These are phyloP conservation scores for Microbotryum intermedium DNA, from an alignment of 1,284 basidiomycete genomes.

Conservation along the genomic window DNA sequence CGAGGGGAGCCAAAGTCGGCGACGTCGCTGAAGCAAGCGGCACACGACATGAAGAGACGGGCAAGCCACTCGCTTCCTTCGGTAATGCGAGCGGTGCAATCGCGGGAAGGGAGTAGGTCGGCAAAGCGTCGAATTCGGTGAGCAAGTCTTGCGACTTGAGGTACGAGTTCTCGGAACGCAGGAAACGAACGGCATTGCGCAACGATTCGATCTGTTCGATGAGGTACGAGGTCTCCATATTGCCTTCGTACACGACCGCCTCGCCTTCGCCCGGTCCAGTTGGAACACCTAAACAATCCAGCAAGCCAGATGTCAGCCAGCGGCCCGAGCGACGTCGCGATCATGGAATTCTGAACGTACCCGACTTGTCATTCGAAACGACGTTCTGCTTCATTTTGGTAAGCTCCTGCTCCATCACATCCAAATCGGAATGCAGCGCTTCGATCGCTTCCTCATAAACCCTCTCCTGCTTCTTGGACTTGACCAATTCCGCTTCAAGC, in stretches of 20 bases:
- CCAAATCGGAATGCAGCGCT: constrained; percentile 79
- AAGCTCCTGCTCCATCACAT: constrained; percentile 77
- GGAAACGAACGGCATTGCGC: constrained; percentile 74
- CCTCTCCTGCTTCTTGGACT: constrained; percentile 74
- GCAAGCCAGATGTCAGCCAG: constrained; percentile 52
- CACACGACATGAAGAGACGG: too few species aligned
- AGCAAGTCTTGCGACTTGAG: constrained; percentile 83
- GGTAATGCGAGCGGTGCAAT: constrained; percentile 20
- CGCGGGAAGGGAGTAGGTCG: constrained; percentile 47
- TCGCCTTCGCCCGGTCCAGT: constrained; percentile 54
- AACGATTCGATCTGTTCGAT: constrained; percentile 83
- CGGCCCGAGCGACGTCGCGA: constrained; percentile 39
- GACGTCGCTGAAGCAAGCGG: too few species aligned
- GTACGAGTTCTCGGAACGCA: constrained; percentile 83
- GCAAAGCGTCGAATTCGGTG: constrained; percentile 66
- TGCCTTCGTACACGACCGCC: constrained; percentile 59
- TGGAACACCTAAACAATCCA: background rate
- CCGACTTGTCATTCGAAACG: constrained; percentile 35
- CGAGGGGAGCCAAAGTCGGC: background rate
- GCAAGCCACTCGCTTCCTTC: background rate
- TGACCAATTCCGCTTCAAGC: constrained; percentile 68
- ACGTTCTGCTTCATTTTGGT: constrained; percentile 59
- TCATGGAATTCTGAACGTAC: constrained; percentile 3
- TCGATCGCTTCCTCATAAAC: constrained; percentile 89
- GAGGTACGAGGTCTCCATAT: constrained; percentile 71